phyloP scores from a whole-genome alignment of 768 basidiomycete species.

The Kwoniella sp. region DNA sequence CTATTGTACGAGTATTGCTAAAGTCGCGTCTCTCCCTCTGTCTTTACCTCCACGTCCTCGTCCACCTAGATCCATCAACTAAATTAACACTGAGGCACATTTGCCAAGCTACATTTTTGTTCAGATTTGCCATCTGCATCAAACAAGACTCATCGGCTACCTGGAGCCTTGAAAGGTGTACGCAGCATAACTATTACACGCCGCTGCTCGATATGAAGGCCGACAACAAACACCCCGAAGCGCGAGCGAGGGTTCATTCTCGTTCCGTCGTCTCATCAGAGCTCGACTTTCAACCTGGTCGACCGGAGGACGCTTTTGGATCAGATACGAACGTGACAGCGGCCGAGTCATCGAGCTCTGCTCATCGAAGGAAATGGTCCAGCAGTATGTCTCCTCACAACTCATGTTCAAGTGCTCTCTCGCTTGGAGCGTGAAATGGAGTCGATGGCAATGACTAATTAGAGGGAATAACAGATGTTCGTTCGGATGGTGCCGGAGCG shows the following conservation, averaged over 20 bases:
- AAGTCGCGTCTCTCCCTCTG: not conserved
- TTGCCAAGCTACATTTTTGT: too few relatives aligned
- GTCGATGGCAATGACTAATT: not conserved
- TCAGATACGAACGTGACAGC: not conserved
- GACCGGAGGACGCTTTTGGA: not conserved
- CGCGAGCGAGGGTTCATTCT: slow-evolving; percentile 9
- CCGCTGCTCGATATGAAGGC: not conserved
- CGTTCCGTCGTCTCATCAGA: not conserved
- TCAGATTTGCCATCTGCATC: too few relatives aligned
- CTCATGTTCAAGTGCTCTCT: not conserved
- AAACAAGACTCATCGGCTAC: too few relatives aligned
- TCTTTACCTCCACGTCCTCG: slow-evolving; percentile 10
- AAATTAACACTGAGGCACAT: too few relatives aligned
- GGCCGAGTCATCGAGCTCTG: not conserved
- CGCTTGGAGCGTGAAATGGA: too few relatives aligned
- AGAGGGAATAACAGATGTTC: not conserved
- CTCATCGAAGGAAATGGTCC: not conserved
- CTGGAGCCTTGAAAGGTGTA: too few relatives aligned
- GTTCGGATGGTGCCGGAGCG: not conserved
- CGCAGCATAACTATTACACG: too few relatives aligned
- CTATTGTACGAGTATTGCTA: not conserved
- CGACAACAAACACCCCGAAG: not conserved
- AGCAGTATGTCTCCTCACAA: not conserved
- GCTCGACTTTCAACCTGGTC: not conserved
- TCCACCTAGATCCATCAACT: not conserved